phyloP scores from a whole-genome alignment of 2,329 filamentous ascomycete species.

The Arthrobotrys iridis region DNA sequence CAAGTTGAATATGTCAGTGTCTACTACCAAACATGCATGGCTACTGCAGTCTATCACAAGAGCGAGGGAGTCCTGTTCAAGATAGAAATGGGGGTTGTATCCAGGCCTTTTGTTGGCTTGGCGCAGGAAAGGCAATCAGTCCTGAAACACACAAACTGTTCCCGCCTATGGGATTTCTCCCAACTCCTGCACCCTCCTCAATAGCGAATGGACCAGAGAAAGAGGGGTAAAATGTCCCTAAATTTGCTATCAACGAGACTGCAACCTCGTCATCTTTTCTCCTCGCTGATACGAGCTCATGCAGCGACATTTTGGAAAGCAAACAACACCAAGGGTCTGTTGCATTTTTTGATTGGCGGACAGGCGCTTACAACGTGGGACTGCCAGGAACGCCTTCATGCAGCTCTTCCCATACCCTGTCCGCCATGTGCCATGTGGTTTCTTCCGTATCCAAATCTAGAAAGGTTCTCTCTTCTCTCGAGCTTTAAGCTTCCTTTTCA shows the following conservation, averaged over 20 bases:
- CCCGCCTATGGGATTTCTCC: constrained; percentile 6
- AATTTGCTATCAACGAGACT: neutral
- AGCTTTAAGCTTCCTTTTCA: neutral
- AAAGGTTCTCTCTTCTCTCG: neutral
- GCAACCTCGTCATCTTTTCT: neutral
- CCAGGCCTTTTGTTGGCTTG: too few species aligned
- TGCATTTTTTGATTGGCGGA: constrained; percentile 8
- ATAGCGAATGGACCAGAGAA: constrained; percentile 6
- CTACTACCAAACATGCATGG: too few species aligned
- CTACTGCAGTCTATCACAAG: too few species aligned
- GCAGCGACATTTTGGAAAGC: constrained; percentile 1
- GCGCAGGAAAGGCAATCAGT: neutral
- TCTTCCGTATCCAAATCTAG: constrained; percentile 36
- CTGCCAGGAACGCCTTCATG: constrained; percentile 16
- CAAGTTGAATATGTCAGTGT: too few species aligned
- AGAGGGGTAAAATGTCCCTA: constrained; percentile 16
- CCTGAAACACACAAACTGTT: constrained; percentile 57
- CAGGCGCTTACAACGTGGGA: constrained; percentile 10
- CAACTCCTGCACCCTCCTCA: constrained; percentile 6
- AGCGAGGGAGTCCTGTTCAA: too few species aligned
- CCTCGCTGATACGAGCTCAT: constrained; percentile 5
- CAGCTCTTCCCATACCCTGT: constrained; percentile 9
- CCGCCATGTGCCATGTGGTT: constrained; percentile 43
- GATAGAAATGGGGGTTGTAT: too few species aligned
- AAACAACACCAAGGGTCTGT: constrained; percentile 8